Conservation (phyloP, 2,329 filamentous ascomycete species). For the Hypoxylon sp. region DNA sequence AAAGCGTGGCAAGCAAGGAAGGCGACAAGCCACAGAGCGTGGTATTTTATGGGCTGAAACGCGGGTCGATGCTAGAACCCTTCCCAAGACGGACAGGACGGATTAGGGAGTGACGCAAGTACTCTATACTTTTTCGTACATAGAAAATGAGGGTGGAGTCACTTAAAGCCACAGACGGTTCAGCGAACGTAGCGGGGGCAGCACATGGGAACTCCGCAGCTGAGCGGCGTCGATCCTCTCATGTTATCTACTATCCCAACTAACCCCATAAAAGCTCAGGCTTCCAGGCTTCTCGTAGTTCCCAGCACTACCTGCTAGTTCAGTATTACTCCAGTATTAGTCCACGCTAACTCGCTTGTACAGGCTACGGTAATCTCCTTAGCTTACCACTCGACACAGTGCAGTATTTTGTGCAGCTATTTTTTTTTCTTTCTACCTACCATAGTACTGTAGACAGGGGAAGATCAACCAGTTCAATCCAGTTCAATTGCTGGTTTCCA, state of each 20-base stretch:
- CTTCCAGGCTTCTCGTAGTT: slow-evolving; percentile 5
- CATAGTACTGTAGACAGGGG: neutral
- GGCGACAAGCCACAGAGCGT: slow-evolving; percentile 26
- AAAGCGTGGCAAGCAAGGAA: slow-evolving; percentile 25
- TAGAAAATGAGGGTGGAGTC: slow-evolving; percentile 21
- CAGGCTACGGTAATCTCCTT: slow-evolving; percentile 17
- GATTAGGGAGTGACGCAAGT: slow-evolving; percentile 30
- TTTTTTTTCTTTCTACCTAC: neutral
- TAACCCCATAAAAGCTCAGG: slow-evolving; percentile 19
- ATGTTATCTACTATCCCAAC: slow-evolving; percentile 30
- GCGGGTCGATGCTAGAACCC: slow-evolving; percentile 25
- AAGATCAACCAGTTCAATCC: neutral
- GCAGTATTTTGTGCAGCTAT: slow-evolving; percentile 4
- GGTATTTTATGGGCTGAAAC: slow-evolving; percentile 38
- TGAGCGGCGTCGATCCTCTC: slow-evolving; percentile 34
- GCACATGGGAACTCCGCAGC: slow-evolving; percentile 40
- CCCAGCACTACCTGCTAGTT: slow-evolving; percentile 4
- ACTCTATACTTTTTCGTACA: slow-evolving; percentile 28
- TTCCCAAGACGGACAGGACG: slow-evolving; percentile 13
- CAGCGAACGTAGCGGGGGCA: slow-evolving; percentile 26
- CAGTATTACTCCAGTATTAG: slow-evolving; percentile 8
- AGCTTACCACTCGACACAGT: slow-evolving; percentile 3
- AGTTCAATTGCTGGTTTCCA: neutral
- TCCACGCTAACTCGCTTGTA: slow-evolving; percentile 3
- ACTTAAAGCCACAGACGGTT: slow-evolving; percentile 32